Evolutionary conservation across 371 early-diverging fungal species (phyloP).

Genomic region (Coemansia sp.): DNA sequence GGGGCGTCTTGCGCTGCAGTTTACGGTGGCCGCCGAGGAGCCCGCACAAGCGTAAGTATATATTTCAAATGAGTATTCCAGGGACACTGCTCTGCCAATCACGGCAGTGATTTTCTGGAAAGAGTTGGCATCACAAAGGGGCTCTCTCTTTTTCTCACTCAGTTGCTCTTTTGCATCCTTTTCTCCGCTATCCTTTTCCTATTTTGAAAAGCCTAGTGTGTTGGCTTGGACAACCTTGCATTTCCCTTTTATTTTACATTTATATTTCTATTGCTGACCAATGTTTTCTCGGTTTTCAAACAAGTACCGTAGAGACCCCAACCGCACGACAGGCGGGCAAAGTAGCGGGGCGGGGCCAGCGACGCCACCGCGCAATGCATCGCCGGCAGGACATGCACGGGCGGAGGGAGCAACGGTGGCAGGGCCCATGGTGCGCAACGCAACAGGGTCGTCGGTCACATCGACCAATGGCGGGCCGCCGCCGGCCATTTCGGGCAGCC

Average conservation of each 20-base stretch:
- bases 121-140: not conserved
- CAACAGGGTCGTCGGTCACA: slow-evolving; percentile 12
- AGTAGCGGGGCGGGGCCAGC: slow-evolving; percentile 10
- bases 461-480: slow-evolving; percentile 7
- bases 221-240: not conserved
- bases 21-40: slow-evolving; percentile 17
- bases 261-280: not conserved
- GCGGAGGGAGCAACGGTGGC: slow-evolving; percentile 8
- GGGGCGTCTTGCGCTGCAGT: slow-evolving; percentile 66
- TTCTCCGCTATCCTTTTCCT: slow-evolving; percentile 1
- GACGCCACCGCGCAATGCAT: slow-evolving; percentile 58
- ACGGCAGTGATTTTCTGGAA: not conserved
- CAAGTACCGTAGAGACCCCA: slow-evolving; percentile 31
- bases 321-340: slow-evolving; percentile 15
- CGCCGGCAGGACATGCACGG: slow-evolving; percentile 52
- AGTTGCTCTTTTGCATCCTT: not conserved
- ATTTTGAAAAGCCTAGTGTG: slow-evolving; percentile 4
- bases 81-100: slow-evolving; percentile 4
- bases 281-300: slow-evolving; percentile 45
- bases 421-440: slow-evolving; percentile 9
- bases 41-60: slow-evolving; percentile 12
- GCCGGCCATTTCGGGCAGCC: not conserved
- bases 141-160: slow-evolving; percentile 1
- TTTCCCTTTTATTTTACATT: not conserved
- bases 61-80: not conserved